phyloP scores from a whole-genome alignment of 306 rosid species.

The Lathyrus aphaca region DNA sequence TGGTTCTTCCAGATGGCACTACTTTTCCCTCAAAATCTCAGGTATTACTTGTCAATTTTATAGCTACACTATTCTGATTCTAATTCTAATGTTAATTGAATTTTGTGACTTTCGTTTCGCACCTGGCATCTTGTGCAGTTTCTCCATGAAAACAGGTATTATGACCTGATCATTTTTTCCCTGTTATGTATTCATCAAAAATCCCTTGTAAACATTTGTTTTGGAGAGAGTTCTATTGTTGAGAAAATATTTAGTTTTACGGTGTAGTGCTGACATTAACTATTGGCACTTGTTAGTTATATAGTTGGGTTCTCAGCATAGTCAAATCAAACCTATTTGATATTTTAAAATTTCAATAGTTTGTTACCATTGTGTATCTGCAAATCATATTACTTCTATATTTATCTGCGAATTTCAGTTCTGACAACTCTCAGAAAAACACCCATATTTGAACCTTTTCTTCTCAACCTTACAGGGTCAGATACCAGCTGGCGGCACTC shows the following conservation, averaged over 20 bases:
- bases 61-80: slow-evolving; percentile 25
- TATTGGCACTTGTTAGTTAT: slow-evolving; percentile 12
- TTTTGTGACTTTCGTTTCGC: slow-evolving; percentile 24
- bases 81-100: slow-evolving; percentile 13
- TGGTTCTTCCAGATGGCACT: slow-evolving; percentile 98
- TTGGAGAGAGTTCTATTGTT: slow-evolving; percentile 11
- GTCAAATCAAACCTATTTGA: slow-evolving; percentile 29
- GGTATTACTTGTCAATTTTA: slow-evolving; percentile 49
- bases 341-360: slow-evolving; percentile 19
- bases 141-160: neutral
- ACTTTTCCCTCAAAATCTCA: slow-evolving; percentile 88
- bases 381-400: slow-evolving; percentile 35
- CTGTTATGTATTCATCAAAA: neutral
- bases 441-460: slow-evolving; percentile 50
- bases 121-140: slow-evolving; percentile 19
- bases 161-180: slow-evolving; percentile 26
- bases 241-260: slow-evolving; percentile 29
- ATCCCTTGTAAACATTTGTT: slow-evolving; percentile 22
- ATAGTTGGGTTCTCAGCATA: slow-evolving; percentile 19
- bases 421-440: slow-evolving; percentile 52
- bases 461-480: slow-evolving; percentile 69
- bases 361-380: slow-evolving; percentile 33
- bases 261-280: neutral
- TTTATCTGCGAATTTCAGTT: slow-evolving; percentile 43
- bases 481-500: slow-evolving; percentile 62